Conservation (phyloP, 768 basidiomycete species). For the Mycena floridula region DNA sequence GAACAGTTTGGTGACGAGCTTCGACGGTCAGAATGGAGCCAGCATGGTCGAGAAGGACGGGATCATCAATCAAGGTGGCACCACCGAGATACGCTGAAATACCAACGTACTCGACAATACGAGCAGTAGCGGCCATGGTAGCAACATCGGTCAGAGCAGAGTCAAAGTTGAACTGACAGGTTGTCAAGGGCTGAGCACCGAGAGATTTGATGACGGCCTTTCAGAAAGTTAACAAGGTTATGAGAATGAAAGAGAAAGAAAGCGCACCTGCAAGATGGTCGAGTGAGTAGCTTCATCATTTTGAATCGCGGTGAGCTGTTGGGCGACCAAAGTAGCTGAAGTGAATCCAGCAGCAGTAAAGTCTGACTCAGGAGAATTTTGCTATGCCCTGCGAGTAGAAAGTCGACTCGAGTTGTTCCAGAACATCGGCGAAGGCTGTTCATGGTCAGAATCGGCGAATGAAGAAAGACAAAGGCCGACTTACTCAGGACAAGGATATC, state of each 20-base stretch:
- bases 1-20: constrained; percentile 75
- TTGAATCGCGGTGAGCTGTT: constrained; percentile 57
- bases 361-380: constrained; percentile 58
- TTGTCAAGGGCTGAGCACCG: constrained; percentile 45
- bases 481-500: constrained; percentile 57
- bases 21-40: constrained; percentile 74
- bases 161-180: constrained; percentile 67
- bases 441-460: constrained; percentile 2
- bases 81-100: constrained; percentile 75
- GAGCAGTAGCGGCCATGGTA: constrained; percentile 67
- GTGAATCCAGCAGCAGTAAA: constrained; percentile 63
- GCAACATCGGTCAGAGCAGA: constrained; percentile 55
- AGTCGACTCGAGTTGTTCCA: constrained; percentile 65
- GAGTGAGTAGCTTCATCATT: constrained; percentile 59
- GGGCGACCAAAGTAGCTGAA: constrained; percentile 43
- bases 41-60: constrained; percentile 56
- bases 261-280: constrained; percentile 41
- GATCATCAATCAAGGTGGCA: constrained; percentile 55
- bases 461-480: background rate
- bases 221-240: constrained; percentile 1
- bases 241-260: background rate
- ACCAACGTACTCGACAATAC: constrained; percentile 71
- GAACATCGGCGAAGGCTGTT: constrained; percentile 67
- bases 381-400: constrained; percentile 65
- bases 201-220: constrained; percentile 46